phyloP scores from a whole-genome alignment of 192 early-diverging fungal species.

The Rhizophagus clarus region DNA sequence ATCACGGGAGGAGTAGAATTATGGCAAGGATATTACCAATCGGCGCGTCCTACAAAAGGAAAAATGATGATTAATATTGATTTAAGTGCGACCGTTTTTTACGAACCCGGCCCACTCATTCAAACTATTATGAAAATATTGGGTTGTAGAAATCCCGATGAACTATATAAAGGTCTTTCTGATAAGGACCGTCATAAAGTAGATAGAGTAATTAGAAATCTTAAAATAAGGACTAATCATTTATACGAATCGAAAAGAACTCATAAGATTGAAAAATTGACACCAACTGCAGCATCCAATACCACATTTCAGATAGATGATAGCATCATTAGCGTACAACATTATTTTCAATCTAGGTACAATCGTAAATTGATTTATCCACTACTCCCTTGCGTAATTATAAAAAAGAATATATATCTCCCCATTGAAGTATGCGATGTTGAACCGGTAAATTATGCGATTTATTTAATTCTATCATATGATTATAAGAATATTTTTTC shows the following conservation, averaged over 20 bases:
- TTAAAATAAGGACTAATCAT: constrained; percentile 60
- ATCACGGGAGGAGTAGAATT: constrained; percentile 77
- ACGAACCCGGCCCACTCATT: constrained; percentile 63
- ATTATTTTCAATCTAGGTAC: constrained; percentile 76
- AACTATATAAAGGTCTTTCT: constrained; percentile 45
- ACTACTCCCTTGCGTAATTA: constrained; percentile 79
- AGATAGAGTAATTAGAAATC: constrained; percentile 51
- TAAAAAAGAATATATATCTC: constrained; percentile 66
- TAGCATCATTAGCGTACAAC: constrained; percentile 64
- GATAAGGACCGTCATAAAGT: constrained; percentile 44
- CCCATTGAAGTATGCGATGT: constrained; percentile 93
- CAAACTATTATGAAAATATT: constrained; percentile 70
- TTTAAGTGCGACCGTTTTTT: constrained; percentile 68
- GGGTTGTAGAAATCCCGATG: constrained; percentile 46
- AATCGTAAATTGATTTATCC: no score
- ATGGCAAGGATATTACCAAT: constrained; percentile 93
- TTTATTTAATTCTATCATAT: not conserved
- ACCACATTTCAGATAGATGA: constrained; percentile 70
- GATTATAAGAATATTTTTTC: not conserved
- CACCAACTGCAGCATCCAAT: constrained; percentile 60
- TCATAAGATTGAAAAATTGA: constrained; percentile 69
- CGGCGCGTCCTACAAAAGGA: constrained; percentile 58
- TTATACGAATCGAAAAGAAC: constrained; percentile 53
- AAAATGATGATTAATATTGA: constrained; percentile 74
- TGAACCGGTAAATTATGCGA: constrained; percentile 34